Evolutionary conservation across 176 grass and related monocot species (phyloP).

Genomic region (Saccharum spontaneum): DNA sequence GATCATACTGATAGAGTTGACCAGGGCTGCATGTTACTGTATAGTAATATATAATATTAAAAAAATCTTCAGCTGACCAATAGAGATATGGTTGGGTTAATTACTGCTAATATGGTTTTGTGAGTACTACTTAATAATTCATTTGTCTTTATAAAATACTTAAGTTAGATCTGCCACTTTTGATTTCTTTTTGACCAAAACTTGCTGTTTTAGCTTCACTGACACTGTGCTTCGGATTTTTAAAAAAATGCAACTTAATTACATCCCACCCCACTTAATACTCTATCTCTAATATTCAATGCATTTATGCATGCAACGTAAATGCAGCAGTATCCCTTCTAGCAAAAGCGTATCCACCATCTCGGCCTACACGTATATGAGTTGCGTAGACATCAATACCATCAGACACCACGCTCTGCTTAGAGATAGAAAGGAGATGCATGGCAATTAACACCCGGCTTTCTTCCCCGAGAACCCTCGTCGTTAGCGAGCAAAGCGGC

Average conservation of each 20-base stretch:
- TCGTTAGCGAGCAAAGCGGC: background rate
- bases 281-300: background rate
- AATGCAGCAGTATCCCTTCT: background rate
- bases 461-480: background rate
- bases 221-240: no score
- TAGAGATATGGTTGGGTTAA: background rate
- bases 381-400: background rate
- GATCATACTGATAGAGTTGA: background rate
- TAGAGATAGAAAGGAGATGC: background rate
- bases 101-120: background rate
- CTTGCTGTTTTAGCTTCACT: background rate
- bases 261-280: background rate
- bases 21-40: background rate
- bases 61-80: background rate
- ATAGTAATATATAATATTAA: background rate
- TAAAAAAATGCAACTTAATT: background rate
- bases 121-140: background rate
- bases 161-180: background rate
- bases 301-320: background rate
- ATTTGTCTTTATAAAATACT: background rate
- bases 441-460: background rate
- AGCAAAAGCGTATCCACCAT: background rate
- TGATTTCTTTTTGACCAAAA: background rate
- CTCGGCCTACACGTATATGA: no score
- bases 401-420: background rate